Base-by-base conservation (phyloP, 2,329 filamentous ascomycete genomes). In the Allantophomopsis cytisporea region DNA sequence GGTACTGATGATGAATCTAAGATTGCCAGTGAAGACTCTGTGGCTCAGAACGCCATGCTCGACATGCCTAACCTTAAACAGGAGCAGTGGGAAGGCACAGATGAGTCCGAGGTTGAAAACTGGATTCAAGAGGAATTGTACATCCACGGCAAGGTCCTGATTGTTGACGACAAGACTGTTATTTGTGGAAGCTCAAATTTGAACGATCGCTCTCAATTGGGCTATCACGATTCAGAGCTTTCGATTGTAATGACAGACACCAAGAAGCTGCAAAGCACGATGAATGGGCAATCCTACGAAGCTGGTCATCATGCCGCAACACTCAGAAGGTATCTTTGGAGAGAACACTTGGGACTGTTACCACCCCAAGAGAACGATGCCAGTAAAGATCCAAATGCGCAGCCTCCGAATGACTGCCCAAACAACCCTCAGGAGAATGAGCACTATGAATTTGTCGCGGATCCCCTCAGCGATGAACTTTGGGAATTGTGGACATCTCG, bases 91-190 rank as follows among this genome's bases (percentile, higher is more conserved):
- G 80, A 88, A 13, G 81, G 83, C 13, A 65, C 68, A 0, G 63
- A 76, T 0, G 73, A 89, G 48, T 73, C 74, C 1, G 91, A 96
- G 58, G 81, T 87, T 41, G 72, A 81, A 39, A 85, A 93, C 55
- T 93, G 91, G 66, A 80, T 96, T 43, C 89, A 94, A 55, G 91
- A 98, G 57, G 89, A 98, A 59, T 72, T 96, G 2, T 98, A 98
- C 57, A 80, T 96, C 36, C 91, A 98, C 58, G 83, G 78, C 20
- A 98, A 96, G 63, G 69, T 95, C 30, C 71, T 91, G 48, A 89
- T 95, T 48, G 82, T 81, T 1, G 88, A 96, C 54, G 89, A 96
- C 57, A 76, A 78, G 39, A 71, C 86, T 36, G 86, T 83, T 2
- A 76, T 95, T 39, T 91, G 86, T 54, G 86, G 86, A 14, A 87